Percentiles rank a stretch among this genome's conserved stretches.
These are phyloP conservation scores for Rhipidocladum racemiflorum DNA, from an alignment of 176 grass and related monocot species.

Conservation along the genomic window DNA sequence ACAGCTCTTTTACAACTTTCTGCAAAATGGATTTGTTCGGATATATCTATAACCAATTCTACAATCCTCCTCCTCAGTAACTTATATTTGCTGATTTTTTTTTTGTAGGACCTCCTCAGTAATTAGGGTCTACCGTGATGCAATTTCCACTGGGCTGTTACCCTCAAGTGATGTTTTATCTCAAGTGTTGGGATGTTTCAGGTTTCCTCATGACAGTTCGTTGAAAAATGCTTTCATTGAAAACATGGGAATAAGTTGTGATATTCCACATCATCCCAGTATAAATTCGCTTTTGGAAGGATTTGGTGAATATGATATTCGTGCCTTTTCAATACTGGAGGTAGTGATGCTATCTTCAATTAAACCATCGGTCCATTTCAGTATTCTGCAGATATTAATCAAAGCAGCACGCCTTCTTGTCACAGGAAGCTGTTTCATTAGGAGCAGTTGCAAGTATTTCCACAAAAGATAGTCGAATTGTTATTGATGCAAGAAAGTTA, in stretches of 20 bases:
- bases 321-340: slow-evolving; percentile 83
- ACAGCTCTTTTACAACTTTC: too few relatives aligned
- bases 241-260: slow-evolving; percentile 63
- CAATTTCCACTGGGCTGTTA: slow-evolving; percentile 57
- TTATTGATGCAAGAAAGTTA: slow-evolving; percentile 83
- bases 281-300: slow-evolving; percentile 81
- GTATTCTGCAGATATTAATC: slow-evolving; percentile 24
- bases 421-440: slow-evolving; percentile 70
- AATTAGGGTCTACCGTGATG: slow-evolving; percentile 62
- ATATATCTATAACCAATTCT: neutral
- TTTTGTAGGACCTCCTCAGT: slow-evolving; percentile 74
- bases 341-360: slow-evolving; percentile 37
- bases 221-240: slow-evolving; percentile 71
- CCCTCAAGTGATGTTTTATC: slow-evolving; percentile 84
- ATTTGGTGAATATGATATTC: slow-evolving; percentile 89
- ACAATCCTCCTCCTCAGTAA: neutral
- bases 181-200: slow-evolving; percentile 93
- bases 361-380: slow-evolving; percentile 31
- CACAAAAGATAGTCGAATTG: slow-evolving; percentile 65
- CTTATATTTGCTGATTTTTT: slow-evolving; percentile 20
- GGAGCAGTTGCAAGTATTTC: slow-evolving; percentile 58
- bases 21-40: neutral
- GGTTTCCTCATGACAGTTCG: slow-evolving; percentile 65
- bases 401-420: slow-evolving; percentile 18
- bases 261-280: slow-evolving; percentile 68